A percentile compares a stretch with the other conserved stretches of the same genome.
phyloP scores from a whole-genome alignment of 2,329 filamentous ascomycete species.

The Botrytis fabae region DNA sequence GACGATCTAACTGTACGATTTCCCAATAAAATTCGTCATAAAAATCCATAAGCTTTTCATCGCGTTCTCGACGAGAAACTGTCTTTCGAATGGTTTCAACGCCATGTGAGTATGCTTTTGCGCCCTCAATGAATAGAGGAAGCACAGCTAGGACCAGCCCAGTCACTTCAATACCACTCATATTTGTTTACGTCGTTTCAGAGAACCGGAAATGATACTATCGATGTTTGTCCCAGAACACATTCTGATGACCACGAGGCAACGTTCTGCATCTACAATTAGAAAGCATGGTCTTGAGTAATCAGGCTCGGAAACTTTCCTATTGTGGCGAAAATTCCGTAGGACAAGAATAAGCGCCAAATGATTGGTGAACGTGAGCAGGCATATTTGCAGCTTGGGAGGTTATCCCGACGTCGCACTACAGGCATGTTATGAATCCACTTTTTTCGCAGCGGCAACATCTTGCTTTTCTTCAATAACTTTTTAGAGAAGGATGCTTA shows the following conservation, averaged over 20 bases:
- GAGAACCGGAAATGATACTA: not conserved
- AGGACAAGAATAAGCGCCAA: not conserved
- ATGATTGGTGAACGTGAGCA: not conserved
- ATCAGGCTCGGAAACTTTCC: not conserved
- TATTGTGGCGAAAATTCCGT: not conserved
- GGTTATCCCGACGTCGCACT: not conserved
- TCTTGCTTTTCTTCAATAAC: not conserved
- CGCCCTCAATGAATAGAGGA: slow-evolving; percentile 8
- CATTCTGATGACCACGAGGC: not conserved
- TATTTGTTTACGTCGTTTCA: not conserved
- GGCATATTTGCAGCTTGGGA: not conserved
- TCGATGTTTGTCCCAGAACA: not conserved
- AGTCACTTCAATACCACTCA: slow-evolving; percentile 6
- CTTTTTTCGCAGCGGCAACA: not conserved
- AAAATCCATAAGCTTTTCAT: slow-evolving; percentile 13
- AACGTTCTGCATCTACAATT: not conserved
- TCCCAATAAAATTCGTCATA: slow-evolving; percentile 18
- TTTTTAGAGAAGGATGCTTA: not conserved
- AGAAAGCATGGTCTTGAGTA: not conserved
- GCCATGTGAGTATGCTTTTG: slow-evolving; percentile 14
- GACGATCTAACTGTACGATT: slow-evolving; percentile 15
- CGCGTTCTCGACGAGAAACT: slow-evolving; percentile 11
- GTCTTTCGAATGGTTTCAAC: slow-evolving; percentile 12
- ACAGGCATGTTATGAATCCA: not conserved
- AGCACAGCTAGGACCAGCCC: slow-evolving; percentile 5